Conservation (phyloP, 805 yeast species). For the Saccharomycopsis capsularis region DNA sequence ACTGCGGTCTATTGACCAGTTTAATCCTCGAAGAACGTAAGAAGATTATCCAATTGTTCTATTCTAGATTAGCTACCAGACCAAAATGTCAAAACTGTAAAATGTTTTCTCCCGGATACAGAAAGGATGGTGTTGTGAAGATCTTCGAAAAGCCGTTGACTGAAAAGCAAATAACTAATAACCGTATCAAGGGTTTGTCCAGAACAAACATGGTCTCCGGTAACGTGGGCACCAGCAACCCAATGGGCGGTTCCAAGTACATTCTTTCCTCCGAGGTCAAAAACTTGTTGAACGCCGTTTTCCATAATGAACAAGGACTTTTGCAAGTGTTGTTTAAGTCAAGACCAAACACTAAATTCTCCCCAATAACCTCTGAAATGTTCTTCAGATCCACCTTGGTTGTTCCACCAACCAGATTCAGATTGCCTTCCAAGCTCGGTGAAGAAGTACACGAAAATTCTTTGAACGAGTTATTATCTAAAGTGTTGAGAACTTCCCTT, state of each 20-base stretch:
- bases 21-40: slow-evolving; percentile 86
- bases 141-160: slow-evolving; percentile 81
- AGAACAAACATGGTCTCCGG: slow-evolving; percentile 64
- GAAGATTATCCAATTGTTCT: slow-evolving; percentile 60
- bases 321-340: slow-evolving; percentile 75
- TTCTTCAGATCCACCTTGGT: slow-evolving; percentile 84
- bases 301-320: slow-evolving; percentile 62
- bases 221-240: slow-evolving; percentile 24
- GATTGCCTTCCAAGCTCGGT: slow-evolving; percentile 94
- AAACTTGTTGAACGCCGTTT: slow-evolving; percentile 68
- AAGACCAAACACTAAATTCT: slow-evolving; percentile 39
- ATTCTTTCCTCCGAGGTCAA: slow-evolving; percentile 83
- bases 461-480: slow-evolving; percentile 81
- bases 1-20: slow-evolving; percentile 43
- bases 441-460: slow-evolving; percentile 94
- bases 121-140: slow-evolving; percentile 92
- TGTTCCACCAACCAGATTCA: slow-evolving; percentile 95
- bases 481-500: slow-evolving; percentile 70
- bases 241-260: slow-evolving; percentile 62
- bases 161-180: slow-evolving; percentile 75
- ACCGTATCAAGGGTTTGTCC: slow-evolving; percentile 70
- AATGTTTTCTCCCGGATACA: slow-evolving; percentile 86
- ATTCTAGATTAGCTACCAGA: slow-evolving; percentile 63
- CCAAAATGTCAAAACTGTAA: slow-evolving; percentile 94
- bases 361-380: slow-evolving; percentile 59